Conservation (phyloP, 345 rosid genomes). For the Citrus australasica region DNA sequence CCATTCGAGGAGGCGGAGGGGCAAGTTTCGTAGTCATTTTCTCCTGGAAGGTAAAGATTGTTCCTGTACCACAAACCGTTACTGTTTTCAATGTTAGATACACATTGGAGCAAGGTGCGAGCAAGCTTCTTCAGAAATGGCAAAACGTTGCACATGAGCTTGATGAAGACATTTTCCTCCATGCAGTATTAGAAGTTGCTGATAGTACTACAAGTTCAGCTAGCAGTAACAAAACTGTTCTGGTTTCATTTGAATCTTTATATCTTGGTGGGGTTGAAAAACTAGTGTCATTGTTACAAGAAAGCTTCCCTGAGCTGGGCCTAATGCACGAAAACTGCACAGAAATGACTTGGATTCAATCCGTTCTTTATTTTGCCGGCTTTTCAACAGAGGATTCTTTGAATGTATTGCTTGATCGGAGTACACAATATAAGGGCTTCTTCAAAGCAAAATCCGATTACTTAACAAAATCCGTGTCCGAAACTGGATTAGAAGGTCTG, state of each 20-base stretch:
- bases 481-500: slow-evolving; percentile 25
- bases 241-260: slow-evolving; percentile 24
- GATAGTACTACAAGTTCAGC: not conserved
- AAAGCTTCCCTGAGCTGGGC: slow-evolving; percentile 46
- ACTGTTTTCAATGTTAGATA: slow-evolving; percentile 12
- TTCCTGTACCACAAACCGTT: slow-evolving; percentile 23
- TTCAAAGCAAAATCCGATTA: slow-evolving; percentile 57
- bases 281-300: slow-evolving; percentile 25
- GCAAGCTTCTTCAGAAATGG: slow-evolving; percentile 23
- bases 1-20: slow-evolving; percentile 45
- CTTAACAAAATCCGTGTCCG: slow-evolving; percentile 36
- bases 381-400: slow-evolving; percentile 8
- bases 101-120: slow-evolving; percentile 18
- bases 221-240: slow-evolving; percentile 17
- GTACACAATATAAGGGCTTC: slow-evolving; percentile 13
- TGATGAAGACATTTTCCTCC: slow-evolving; percentile 18
- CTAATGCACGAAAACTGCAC: slow-evolving; percentile 34
- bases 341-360: slow-evolving; percentile 51
- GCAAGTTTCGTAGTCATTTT: slow-evolving; percentile 33
- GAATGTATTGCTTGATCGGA: slow-evolving; percentile 32
- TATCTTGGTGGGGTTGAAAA: slow-evolving; percentile 32
- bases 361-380: slow-evolving; percentile 31
- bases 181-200: not conserved
- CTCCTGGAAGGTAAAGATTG: slow-evolving; percentile 27
- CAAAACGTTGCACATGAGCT: slow-evolving; percentile 28